phyloP scores from a whole-genome alignment of 495 filamentous ascomycete species.

The Chaetomium cochliodes region DNA sequence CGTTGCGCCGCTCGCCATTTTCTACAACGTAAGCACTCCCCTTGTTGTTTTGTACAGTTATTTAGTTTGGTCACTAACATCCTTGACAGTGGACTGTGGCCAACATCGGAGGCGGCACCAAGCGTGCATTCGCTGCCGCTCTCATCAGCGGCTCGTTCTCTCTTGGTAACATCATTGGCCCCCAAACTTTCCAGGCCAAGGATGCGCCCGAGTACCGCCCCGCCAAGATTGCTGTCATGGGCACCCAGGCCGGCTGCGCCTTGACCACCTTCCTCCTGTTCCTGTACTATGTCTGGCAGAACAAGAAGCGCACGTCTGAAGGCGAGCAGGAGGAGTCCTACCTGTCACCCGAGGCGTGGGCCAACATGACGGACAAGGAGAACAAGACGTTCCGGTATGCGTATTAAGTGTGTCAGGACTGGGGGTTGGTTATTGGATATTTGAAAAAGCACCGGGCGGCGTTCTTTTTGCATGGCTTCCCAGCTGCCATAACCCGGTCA shows the following conservation, averaged over 20 bases:
- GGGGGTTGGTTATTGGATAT: neutral
- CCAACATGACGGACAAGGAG: conserved; percentile 41
- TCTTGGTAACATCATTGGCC: conserved; percentile 65
- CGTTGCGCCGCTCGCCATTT: conserved; percentile 48
- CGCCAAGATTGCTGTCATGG: conserved; percentile 60
- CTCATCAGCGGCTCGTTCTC: conserved; percentile 59
- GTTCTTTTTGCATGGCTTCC: conserved; percentile 2
- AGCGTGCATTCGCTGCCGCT: conserved; percentile 47
- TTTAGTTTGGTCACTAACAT: neutral
- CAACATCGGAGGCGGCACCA: conserved; percentile 42
- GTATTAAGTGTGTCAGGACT: conserved; percentile 24
- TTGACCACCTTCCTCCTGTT: conserved; percentile 37
- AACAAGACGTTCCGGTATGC: conserved; percentile 42
- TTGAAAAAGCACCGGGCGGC: neutral
- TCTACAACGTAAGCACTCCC: conserved; percentile 38
- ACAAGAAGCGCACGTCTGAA: conserved; percentile 34
- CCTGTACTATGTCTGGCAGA: conserved; percentile 41
- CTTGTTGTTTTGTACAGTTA: neutral
- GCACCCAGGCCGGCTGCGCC: conserved; percentile 38
- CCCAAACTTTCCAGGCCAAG: conserved; percentile 61
- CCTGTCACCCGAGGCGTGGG: conserved; percentile 38
- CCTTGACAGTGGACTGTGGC: conserved; percentile 35
- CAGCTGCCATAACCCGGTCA: conserved; percentile 1
- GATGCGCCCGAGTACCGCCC: conserved; percentile 61
- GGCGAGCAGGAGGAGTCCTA: conserved; percentile 33